Percentiles rank a stretch among this genome's conserved stretches.
Evolutionary conservation across 495 filamentous ascomycete genomes (phyloP).

Genomic region (Penicillium coprophilum): DNA sequence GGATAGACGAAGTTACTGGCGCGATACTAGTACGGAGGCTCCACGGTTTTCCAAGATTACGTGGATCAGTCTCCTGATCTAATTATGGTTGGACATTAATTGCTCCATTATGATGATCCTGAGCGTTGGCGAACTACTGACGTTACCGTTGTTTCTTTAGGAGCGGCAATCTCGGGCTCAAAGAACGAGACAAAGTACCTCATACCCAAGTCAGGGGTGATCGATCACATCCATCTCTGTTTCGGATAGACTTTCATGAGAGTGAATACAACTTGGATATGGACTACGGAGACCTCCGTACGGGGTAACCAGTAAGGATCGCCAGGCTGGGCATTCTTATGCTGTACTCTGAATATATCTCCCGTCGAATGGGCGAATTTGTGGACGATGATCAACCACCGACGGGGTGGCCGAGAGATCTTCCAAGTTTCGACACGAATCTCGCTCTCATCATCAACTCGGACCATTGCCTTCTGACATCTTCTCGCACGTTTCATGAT

Average conservation of each 20-base stretch:
- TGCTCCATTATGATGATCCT: neutral
- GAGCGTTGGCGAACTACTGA: neutral
- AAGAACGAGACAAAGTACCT: neutral
- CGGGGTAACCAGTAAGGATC: neutral
- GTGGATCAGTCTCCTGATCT: constrained; percentile 7
- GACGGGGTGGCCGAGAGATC: neutral
- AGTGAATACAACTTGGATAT: neutral
- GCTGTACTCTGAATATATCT: too few relatives aligned
- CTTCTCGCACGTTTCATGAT: neutral
- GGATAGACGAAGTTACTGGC: neutral
- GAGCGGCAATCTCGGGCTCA: constrained; percentile 5
- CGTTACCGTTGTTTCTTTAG: neutral
- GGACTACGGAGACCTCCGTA: neutral
- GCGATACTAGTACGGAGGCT: constrained; percentile 2
- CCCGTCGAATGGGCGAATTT: neutral
- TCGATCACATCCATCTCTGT: constrained; percentile 1
- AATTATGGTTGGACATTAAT: neutral
- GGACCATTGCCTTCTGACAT: neutral
- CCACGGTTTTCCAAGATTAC: neutral
- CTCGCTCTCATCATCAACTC: neutral
- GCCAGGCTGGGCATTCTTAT: neutral
- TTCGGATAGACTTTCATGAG: neutral
- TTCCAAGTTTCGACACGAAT: constrained; percentile 1
- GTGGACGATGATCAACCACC: neutral
- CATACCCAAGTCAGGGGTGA: too few relatives aligned